Base-by-base conservation (phyloP, 805 yeast genomes). In the Candida berthetii region DNA sequence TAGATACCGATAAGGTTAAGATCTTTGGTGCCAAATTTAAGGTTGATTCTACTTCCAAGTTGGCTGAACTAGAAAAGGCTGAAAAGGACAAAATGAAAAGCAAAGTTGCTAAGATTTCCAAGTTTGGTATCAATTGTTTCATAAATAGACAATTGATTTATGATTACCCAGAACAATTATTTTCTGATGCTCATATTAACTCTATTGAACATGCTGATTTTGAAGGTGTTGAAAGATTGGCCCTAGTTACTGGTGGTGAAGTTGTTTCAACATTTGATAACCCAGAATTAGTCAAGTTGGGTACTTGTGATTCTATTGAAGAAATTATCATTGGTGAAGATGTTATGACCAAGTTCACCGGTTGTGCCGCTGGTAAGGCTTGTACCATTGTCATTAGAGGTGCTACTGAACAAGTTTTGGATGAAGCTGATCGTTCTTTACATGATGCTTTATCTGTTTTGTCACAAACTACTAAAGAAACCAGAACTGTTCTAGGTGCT, bases 171-270 rank as follows among this genome's bases (percentile, higher is more conserved):
- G 99, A 93, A 67, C 96, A 87, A 65, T 72, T 93, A 51, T 86
- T 93, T 57, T 76, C 95, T 6, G 99, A 91, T 52, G 66, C 88
- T 35, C 79, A 81, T 41, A 85, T 93, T 54, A 90, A 87, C 64
- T 81, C 96, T 18, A 88, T 93, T 48, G 99, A 93, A 65, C 99
- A 93, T 60, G 98, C 99, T 14, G 99, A 93, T 64, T 93, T 93
- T 55, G 98, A 87, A 57, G 99, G 98, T 57, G 87, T 93, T 42
- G 99, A 93, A 70, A 81, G 98, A 61, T 76, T 93, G 51, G 96
- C 99, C 3, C 71, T 91, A 33, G 99, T 89, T 27, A 90, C 98
- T 11, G 99, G 99, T 40, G 99, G 96, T 59, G 98, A 93, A 71
- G 97, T 93, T 40, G 96, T 82, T 2, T 89, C 98, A 7, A 91